phyloP scores from a whole-genome alignment of 306 rosid genomes.

The Lotus japonicus region DNA sequence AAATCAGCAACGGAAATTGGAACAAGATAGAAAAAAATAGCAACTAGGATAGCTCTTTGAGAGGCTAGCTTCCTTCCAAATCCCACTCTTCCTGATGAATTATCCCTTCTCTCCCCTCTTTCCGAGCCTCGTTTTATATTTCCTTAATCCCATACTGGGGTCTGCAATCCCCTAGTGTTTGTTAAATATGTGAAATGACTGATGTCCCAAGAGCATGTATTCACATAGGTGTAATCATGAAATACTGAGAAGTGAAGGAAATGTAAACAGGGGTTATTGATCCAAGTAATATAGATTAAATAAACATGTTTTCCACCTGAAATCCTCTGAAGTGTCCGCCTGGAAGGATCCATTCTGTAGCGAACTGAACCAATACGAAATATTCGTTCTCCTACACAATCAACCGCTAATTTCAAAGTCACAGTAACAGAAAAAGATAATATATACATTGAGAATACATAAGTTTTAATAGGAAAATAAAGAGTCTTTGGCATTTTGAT shows the following conservation, averaged over 20 bases:
- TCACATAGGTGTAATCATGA: neutral
- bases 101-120: too few relatives aligned
- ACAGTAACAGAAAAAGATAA: conserved; percentile 18
- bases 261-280: neutral
- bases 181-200: too few relatives aligned
- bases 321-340: conserved; percentile 78
- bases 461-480: neutral
- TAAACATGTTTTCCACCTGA: conserved; percentile 46
- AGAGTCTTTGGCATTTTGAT: conserved; percentile 6
- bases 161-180: too few relatives aligned
- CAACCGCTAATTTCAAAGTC: conserved; percentile 29
- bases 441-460: neutral
- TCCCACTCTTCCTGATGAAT: too few relatives aligned
- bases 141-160: too few relatives aligned
- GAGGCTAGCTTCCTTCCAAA: too few relatives aligned
- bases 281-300: neutral
- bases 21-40: too few relatives aligned
- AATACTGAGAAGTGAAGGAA: conserved; percentile 6
- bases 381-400: conserved; percentile 65
- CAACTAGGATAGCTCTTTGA: too few relatives aligned
- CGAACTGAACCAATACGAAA: conserved; percentile 71
- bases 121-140: too few relatives aligned
- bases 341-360: conserved; percentile 80
- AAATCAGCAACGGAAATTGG: too few relatives aligned
- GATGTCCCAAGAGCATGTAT: neutral